Evolutionary conservation across 2,329 filamentous ascomycete species (phyloP).

Genomic region (Penicillium janthinellum): DNA sequence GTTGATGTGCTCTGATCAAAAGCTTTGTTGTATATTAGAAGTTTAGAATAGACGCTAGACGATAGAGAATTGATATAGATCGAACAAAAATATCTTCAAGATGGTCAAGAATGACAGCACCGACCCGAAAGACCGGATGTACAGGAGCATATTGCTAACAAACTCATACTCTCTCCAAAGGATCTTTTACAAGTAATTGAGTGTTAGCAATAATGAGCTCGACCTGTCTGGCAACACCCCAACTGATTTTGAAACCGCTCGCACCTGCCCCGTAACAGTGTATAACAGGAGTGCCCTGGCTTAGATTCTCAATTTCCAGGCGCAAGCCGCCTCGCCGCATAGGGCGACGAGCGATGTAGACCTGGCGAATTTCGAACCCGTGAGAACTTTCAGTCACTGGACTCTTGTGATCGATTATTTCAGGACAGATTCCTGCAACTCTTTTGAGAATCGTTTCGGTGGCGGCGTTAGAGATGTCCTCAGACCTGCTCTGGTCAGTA

Average conservation of each 20-base stretch:
- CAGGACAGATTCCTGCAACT: background rate
- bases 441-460: conserved; percentile 1
- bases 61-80: background rate
- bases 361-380: conserved; percentile 8
- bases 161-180: background rate
- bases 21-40: background rate
- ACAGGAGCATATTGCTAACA: too few relatives aligned
- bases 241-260: conserved; percentile 15
- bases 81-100: background rate
- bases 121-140: too few relatives aligned
- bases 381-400: background rate
- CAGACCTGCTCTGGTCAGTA: background rate
- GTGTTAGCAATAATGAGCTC: background rate
- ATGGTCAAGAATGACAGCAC: background rate
- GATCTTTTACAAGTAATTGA: background rate
- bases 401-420: background rate
- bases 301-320: background rate
- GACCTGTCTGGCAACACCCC: conserved; percentile 10
- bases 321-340: conserved; percentile 9
- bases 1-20: background rate
- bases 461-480: background rate
- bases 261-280: conserved; percentile 14
- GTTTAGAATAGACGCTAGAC: background rate
- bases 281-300: background rate
- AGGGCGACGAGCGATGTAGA: conserved; percentile 15